phyloP scores from a whole-genome alignment of 2,329 filamentous ascomycete species.

The Mollisia scopiformis region DNA sequence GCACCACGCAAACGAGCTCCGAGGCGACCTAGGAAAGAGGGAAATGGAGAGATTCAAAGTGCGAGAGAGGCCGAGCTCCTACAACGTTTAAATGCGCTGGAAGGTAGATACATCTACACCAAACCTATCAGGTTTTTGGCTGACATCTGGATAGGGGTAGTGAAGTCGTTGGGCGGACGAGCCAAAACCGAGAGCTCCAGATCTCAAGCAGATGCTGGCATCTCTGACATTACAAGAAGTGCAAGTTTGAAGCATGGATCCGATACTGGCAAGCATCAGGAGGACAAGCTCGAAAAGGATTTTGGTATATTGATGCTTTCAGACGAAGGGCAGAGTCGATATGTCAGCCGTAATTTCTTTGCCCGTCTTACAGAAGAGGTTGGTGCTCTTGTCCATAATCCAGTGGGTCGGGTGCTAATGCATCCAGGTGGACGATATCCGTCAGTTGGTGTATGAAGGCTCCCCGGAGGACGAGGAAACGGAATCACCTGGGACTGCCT shows the following conservation, averaged over 20 bases:
- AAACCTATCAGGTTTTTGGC: background rate
- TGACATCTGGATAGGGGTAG: background rate
- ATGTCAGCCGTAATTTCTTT: slow-evolving; percentile 58
- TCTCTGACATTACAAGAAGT: background rate
- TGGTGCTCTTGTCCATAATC: slow-evolving; percentile 15
- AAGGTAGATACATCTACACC: background rate
- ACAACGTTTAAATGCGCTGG: slow-evolving; percentile 8
- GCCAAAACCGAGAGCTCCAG: background rate
- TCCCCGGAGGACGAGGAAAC: slow-evolving; percentile 1
- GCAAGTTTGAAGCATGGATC: background rate
- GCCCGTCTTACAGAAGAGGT: slow-evolving; percentile 59
- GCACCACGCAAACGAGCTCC: slow-evolving; percentile 11
- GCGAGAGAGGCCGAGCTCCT: slow-evolving; percentile 10
- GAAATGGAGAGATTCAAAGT: background rate
- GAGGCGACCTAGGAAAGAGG: slow-evolving; percentile 1
- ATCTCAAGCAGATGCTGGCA: background rate
- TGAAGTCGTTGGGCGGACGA: background rate
- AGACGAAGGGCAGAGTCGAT: slow-evolving; percentile 43
- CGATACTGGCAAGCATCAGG: background rate
- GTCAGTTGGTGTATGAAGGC: slow-evolving; percentile 1
- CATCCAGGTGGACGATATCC: slow-evolving; percentile 7
- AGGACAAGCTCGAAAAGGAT: slow-evolving; percentile 34
- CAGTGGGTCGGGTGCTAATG: background rate
- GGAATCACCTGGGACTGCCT: slow-evolving; percentile 6
- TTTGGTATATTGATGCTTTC: slow-evolving; percentile 52